A percentile compares a stretch with the other conserved stretches of the same genome.
Conservation (phyloP, 371 early-diverging fungal genomes). For the Quaeritorhiza haematococci region DNA sequence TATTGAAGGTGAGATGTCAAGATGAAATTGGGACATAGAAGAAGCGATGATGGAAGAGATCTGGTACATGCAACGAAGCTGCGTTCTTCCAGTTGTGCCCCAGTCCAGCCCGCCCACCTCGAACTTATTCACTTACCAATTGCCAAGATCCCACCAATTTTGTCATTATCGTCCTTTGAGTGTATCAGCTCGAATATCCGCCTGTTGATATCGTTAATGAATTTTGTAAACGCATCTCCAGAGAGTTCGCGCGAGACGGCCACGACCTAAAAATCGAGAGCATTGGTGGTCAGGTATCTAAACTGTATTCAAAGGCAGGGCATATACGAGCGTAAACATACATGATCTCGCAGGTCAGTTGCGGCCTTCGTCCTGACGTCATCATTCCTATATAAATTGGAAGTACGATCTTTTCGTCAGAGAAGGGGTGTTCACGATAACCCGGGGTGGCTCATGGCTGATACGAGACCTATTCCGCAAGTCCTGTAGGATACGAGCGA, state of each 20-base stretch:
- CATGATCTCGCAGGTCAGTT: slow-evolving; percentile 47
- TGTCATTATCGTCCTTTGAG: slow-evolving; percentile 61
- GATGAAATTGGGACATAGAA: too few relatives aligned
- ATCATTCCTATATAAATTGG: slow-evolving; percentile 39
- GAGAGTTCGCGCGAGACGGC: slow-evolving; percentile 61
- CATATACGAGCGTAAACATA: slow-evolving; percentile 1
- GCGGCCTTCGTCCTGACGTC: slow-evolving; percentile 54
- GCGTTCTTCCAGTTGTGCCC: too few relatives aligned
- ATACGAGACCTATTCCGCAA: too few relatives aligned
- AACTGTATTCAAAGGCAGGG: neutral
- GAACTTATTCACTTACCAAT: slow-evolving; percentile 65
- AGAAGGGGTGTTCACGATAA: too few relatives aligned
- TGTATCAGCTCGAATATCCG: slow-evolving; percentile 70
- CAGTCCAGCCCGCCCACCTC: too few relatives aligned
- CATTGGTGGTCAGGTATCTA: neutral
- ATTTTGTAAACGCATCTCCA: slow-evolving; percentile 61
- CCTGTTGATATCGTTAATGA: slow-evolving; percentile 69
- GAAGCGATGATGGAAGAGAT: too few relatives aligned
- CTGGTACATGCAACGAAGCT: too few relatives aligned
- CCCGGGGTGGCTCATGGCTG: too few relatives aligned
- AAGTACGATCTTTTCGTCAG: neutral
- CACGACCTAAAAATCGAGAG: slow-evolving; percentile 40
- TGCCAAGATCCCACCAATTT: slow-evolving; percentile 68
- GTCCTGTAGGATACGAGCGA: too few relatives aligned
- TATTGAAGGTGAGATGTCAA: too few relatives aligned